These are phyloP conservation scores for Penicillium samsonianum DNA, from an alignment of 495 filamentous ascomycete species.

Conservation along the genomic window DNA sequence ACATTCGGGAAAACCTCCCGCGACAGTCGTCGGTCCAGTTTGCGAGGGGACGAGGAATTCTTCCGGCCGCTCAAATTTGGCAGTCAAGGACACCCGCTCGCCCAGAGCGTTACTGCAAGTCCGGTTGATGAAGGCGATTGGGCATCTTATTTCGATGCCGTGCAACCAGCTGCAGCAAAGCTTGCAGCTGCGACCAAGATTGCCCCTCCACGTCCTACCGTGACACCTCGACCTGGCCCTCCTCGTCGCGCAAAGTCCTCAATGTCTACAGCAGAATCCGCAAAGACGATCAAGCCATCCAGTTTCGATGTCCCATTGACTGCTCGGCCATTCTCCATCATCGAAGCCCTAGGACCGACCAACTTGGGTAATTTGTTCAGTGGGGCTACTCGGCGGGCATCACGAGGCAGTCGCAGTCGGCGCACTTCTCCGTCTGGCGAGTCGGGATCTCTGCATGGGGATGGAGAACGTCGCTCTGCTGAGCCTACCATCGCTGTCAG, in stretches of 20 bases:
- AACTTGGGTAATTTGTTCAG: constrained; percentile 58
- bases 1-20: constrained; percentile 38
- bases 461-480: constrained; percentile 58
- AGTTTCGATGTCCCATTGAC: constrained; percentile 31
- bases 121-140: constrained; percentile 54
- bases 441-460: constrained; percentile 52
- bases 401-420: constrained; percentile 49
- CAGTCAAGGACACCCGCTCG: constrained; percentile 68
- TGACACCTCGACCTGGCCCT: constrained; percentile 44
- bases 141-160: constrained; percentile 43
- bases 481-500: constrained; percentile 64
- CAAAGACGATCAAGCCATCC: constrained; percentile 58
- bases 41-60: constrained; percentile 67
- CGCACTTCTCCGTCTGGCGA: constrained; percentile 60
- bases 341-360: constrained; percentile 51
- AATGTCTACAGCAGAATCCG: constrained; percentile 63
- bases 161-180: background rate
- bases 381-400: constrained; percentile 53
- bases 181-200: constrained; percentile 22
- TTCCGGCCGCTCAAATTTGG: constrained; percentile 41
- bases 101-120: constrained; percentile 76
- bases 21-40: constrained; percentile 63
- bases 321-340: constrained; percentile 41
- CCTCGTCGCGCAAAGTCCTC: constrained; percentile 56
- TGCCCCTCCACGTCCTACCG: constrained; percentile 38